phyloP scores from a whole-genome alignment of 495 filamentous ascomycete species.

The Xylaria longipes region DNA sequence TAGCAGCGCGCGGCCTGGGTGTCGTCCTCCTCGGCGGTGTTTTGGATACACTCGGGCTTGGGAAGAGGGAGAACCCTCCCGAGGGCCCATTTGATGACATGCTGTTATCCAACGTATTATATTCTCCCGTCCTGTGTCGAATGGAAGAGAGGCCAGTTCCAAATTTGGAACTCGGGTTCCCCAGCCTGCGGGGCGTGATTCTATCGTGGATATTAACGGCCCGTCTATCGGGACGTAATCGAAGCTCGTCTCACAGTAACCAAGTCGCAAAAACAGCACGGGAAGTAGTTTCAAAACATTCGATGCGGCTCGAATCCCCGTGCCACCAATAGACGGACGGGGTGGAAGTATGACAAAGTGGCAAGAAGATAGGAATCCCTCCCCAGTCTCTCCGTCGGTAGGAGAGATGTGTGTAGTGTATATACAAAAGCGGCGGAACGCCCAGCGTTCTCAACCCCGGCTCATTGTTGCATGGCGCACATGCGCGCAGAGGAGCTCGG shows the following conservation, averaged over 20 bases:
- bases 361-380: slow-evolving; percentile 31
- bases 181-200: not conserved
- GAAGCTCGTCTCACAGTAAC: slow-evolving; percentile 15
- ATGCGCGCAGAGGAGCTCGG: slow-evolving; percentile 26
- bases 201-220: slow-evolving; percentile 19
- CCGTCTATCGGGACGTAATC: slow-evolving; percentile 30
- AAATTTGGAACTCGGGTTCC: slow-evolving; percentile 5
- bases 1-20: slow-evolving; percentile 44
- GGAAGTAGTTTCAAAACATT: not conserved
- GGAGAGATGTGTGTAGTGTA: slow-evolving; percentile 32
- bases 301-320: not conserved
- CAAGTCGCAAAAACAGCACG: slow-evolving; percentile 13
- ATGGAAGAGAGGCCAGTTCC: not conserved
- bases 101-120: slow-evolving; percentile 29
- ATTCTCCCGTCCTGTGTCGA: slow-evolving; percentile 11
- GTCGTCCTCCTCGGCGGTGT: slow-evolving; percentile 47
- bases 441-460: slow-evolving; percentile 7
- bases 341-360: slow-evolving; percentile 14
- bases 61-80: slow-evolving; percentile 60
- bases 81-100: slow-evolving; percentile 45
- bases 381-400: slow-evolving; percentile 24
- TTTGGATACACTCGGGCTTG: slow-evolving; percentile 43
- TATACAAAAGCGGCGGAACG: slow-evolving; percentile 21
- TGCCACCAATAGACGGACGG: slow-evolving; percentile 12
- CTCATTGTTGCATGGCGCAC: slow-evolving; percentile 16